phyloP scores from a whole-genome alignment of 2,329 filamentous ascomycete genomes.

The Colletotrichum sp. region DNA sequence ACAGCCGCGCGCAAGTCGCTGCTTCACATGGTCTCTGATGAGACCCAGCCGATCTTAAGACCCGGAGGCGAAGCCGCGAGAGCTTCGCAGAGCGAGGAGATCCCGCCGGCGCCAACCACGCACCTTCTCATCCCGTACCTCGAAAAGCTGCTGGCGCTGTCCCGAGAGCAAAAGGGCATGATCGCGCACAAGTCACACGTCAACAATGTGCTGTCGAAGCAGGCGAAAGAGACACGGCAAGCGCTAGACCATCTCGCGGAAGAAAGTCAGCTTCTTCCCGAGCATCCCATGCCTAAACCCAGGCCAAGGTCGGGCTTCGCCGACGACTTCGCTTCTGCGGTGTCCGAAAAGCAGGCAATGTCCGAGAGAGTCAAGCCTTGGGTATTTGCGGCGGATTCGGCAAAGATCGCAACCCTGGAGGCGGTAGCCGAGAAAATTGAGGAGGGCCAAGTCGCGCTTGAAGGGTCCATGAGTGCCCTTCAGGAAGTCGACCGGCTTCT shows the following conservation, averaged over 20 bases:
- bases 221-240: constrained; percentile 56
- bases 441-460: constrained; percentile 60
- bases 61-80: not conserved
- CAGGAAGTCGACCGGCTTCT: constrained; percentile 55
- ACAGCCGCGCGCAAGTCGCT: constrained; percentile 53
- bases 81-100: constrained; percentile 14
- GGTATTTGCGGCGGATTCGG: constrained; percentile 64
- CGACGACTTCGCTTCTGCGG: constrained; percentile 42
- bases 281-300: constrained; percentile 48
- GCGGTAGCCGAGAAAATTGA: constrained; percentile 65
- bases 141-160: constrained; percentile 54
- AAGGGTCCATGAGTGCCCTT: constrained; percentile 54
- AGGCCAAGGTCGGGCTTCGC: constrained; percentile 45
- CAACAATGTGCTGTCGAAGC: constrained; percentile 52
- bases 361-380: constrained; percentile 57
- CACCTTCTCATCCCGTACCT: constrained; percentile 63
- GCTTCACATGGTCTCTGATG: constrained; percentile 42
- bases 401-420: constrained; percentile 64
- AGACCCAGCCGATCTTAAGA: constrained; percentile 30
- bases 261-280: constrained; percentile 65
- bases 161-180: constrained; percentile 60
- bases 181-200: constrained; percentile 66
- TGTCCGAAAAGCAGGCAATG: constrained; percentile 42
- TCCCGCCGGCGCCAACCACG: constrained; percentile 28
- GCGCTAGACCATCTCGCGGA: constrained; percentile 60